These are phyloP conservation scores for Xylariaceae sp. DNA, from an alignment of 2,329 filamentous ascomycete species.

Conservation along the genomic window DNA sequence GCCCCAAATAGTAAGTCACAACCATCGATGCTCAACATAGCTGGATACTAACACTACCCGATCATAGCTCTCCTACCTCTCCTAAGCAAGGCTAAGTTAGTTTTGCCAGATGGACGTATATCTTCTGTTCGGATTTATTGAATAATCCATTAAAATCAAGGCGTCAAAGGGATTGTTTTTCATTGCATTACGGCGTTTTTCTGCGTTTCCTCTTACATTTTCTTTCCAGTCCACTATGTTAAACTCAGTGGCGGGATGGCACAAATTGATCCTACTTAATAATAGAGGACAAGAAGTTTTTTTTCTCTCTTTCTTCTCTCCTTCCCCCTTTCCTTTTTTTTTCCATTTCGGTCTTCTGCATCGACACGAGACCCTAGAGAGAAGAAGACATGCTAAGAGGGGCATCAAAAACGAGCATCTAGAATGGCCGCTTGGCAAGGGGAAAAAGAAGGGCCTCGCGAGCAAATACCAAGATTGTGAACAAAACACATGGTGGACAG, in stretches of 20 bases:
- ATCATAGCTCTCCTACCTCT: constrained; percentile 31
- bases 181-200: constrained; percentile 22
- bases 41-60: constrained; percentile 13
- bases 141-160: constrained; percentile 29
- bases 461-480: too few relatives aligned
- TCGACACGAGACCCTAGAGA: not conserved
- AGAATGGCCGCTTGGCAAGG: too few relatives aligned
- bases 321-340: too few relatives aligned
- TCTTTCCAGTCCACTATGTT: too few relatives aligned
- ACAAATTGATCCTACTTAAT: not conserved
- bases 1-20: constrained; percentile 40
- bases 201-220: constrained; percentile 6
- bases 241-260: too few relatives aligned
- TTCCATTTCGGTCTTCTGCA: not conserved
- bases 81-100: constrained; percentile 28
- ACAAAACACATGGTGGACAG: too few relatives aligned
- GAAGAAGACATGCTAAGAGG: too few relatives aligned
- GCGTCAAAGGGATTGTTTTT: constrained; percentile 18
- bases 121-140: constrained; percentile 19
- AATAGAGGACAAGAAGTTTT: not conserved
- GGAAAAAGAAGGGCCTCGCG: too few relatives aligned
- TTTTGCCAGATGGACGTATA: constrained; percentile 3
- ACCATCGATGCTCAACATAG: not conserved
- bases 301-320: too few relatives aligned
- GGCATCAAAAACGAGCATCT: too few relatives aligned